Evolutionary conservation across 192 early-diverging fungal genomes (phyloP), one percentile per base, ranked within the genome.

Genomic region (Ramicandelaber brevisporus): DNA sequence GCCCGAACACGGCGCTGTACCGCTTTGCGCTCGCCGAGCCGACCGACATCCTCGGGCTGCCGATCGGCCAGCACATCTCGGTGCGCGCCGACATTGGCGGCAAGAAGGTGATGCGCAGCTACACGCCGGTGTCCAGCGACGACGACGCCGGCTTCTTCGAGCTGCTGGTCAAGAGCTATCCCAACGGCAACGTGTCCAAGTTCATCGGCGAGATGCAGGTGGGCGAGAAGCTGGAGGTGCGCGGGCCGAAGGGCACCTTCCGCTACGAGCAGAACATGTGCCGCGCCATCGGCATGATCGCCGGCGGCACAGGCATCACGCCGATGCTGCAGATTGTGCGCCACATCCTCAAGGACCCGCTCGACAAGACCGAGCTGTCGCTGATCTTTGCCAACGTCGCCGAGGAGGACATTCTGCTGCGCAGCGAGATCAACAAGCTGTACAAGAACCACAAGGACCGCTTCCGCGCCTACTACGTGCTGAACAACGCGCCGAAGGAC

Each of bases 251-350:
- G 56, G 87, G 87, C 14, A 59, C 66, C 25, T 89, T 89, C 58
- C 65, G 53, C 38, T 89, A 88, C 57, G 59, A 47, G 12, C 65
- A 82, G 26, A 83, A 85, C 43, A 68, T 83, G 56, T 61, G 68
- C 23, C 59, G 58, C 9, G 48, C 46, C 5, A 49, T 93, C 10
- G 83, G 84, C 31, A 88, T 93, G 84, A 70, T 87, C 60, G 86
- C 86, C 21, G 80, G 84, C 17, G 87, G 87, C 31, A 83, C 87
- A 27, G 87, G 76, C n/a, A 78, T 95, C 38, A 86, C 88, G 1
- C 88, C 88, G 28, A 95, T 95, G 88, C 62, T 78, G 33, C 85
- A 73, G 70, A 71, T 97, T 34, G 78, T 92, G 27, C 76, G 78
- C 28, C 70, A 73, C 17, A 63, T 90, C 14, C 37, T 78, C 33